A percentile compares a stretch with the other conserved stretches of the same genome.
Conservation (phyloP, 768 basidiomycete species). For the Rhizopogon sp. region DNA sequence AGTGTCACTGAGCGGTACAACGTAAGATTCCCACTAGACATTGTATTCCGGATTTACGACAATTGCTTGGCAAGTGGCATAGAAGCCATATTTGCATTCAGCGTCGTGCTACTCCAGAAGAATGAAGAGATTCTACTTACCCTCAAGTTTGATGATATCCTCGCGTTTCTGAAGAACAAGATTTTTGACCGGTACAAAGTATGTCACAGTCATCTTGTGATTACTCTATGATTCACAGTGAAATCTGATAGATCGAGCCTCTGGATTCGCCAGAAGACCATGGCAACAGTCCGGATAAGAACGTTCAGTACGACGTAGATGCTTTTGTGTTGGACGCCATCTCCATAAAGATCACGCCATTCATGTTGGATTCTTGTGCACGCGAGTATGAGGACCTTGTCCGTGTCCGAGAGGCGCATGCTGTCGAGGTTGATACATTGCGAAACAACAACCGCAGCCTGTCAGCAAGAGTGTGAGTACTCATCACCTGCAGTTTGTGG, state of each 20-base stretch:
- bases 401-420: constrained; percentile 76
- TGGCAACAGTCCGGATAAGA: constrained; percentile 28
- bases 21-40: constrained; percentile 82
- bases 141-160: constrained; percentile 89
- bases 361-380: constrained; percentile 89
- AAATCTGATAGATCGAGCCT: constrained; percentile 21
- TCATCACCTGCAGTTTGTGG: neutral
- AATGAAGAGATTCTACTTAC: constrained; percentile 77
- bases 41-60: constrained; percentile 96
- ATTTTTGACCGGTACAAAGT: constrained; percentile 83
- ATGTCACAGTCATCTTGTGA: neutral
- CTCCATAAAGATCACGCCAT: constrained; percentile 83
- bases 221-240: neutral
- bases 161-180: constrained; percentile 74
- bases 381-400: constrained; percentile 85
- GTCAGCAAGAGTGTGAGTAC: constrained; percentile 73
- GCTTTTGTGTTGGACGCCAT: constrained; percentile 87
- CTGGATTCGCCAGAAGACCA: constrained; percentile 20
- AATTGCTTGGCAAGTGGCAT: constrained; percentile 95
- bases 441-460: constrained; percentile 75
- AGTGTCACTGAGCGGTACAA: neutral
- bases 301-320: constrained; percentile 64
- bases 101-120: constrained; percentile 78
- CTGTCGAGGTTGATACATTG: constrained; percentile 76
- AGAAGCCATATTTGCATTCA: constrained; percentile 96